These are phyloP conservation scores for Kalmanozyma brasiliensis DNA, from an alignment of 1,284 basidiomycete genomes.

Conservation along the genomic window DNA sequence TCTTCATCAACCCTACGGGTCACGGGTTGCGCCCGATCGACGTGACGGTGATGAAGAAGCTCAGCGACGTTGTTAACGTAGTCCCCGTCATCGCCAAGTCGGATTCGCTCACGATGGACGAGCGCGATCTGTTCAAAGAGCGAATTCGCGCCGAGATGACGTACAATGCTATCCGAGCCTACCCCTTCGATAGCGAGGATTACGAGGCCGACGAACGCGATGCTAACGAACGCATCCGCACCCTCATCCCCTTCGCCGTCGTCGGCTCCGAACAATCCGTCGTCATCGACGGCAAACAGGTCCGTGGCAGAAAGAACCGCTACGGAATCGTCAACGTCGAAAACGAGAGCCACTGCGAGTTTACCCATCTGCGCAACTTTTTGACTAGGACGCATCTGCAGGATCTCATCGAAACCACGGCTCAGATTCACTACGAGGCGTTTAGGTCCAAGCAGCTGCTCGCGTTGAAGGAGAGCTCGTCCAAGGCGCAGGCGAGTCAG, in stretches of 20 bases:
- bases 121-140: slow-evolving; percentile 90
- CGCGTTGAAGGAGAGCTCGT: slow-evolving; percentile 81
- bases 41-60: slow-evolving; percentile 98
- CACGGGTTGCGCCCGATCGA: slow-evolving; percentile 75
- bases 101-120: slow-evolving; percentile 93
- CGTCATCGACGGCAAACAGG: slow-evolving; percentile 92
- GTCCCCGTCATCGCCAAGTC: slow-evolving; percentile 98
- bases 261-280: slow-evolving; percentile 95
- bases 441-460: slow-evolving; percentile 97
- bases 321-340: slow-evolving; percentile 99
- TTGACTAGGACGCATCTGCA: slow-evolving; percentile 92
- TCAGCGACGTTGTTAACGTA: slow-evolving; percentile 97
- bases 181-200: slow-evolving; percentile 97
- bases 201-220: slow-evolving; percentile 88
- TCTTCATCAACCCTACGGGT: slow-evolving; percentile 84
- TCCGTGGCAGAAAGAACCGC: slow-evolving; percentile 94
- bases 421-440: slow-evolving; percentile 98
- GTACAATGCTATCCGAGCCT: slow-evolving; percentile 91
- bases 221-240: slow-evolving; percentile 90
- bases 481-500: slow-evolving; percentile 49
- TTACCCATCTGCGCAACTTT: slow-evolving; percentile 96
- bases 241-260: slow-evolving; percentile 94
- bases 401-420: slow-evolving; percentile 97
- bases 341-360: slow-evolving; percentile 92
- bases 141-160: slow-evolving; percentile 94